phyloP scores from a whole-genome alignment of 441 rosid genomes.

The Adansonia grandidieri region DNA sequence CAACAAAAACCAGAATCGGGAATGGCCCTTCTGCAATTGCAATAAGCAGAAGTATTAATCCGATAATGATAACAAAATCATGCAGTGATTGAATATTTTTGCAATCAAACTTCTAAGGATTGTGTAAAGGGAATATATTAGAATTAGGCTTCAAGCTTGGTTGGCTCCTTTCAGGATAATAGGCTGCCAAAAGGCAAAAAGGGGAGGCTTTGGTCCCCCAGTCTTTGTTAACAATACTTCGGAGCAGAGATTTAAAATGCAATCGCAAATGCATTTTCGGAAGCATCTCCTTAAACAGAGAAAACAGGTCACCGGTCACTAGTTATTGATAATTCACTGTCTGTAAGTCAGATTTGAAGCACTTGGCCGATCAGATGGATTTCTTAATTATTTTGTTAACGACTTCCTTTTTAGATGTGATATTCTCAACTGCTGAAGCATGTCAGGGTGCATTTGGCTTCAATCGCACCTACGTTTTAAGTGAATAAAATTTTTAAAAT shows the following conservation, averaged over 20 bases:
- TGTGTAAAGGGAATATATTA: background rate
- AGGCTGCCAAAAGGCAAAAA: background rate
- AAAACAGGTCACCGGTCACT: background rate
- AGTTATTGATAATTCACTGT: background rate
- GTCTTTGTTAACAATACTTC: background rate
- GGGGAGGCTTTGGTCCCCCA: background rate
- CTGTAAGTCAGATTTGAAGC: background rate
- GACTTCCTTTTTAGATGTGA: conserved; percentile 3
- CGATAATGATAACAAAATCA: background rate
- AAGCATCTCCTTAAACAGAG: background rate
- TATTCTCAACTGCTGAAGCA: background rate
- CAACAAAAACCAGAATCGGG: background rate
- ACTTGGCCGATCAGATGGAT: background rate
- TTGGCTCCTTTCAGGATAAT: background rate
- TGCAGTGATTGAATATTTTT: background rate
- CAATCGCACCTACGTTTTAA: background rate
- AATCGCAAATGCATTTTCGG: conserved; percentile 1
- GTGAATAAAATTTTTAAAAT: background rate
- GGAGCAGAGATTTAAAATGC: background rate
- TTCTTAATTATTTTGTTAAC: background rate
- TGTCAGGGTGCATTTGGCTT: background rate
- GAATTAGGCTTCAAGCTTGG: background rate
- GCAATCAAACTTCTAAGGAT: background rate
- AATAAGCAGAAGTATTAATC: background rate
- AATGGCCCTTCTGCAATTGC: background rate